phyloP scores from a whole-genome alignment of 768 basidiomycete species.

The Megacollybia marginata region DNA sequence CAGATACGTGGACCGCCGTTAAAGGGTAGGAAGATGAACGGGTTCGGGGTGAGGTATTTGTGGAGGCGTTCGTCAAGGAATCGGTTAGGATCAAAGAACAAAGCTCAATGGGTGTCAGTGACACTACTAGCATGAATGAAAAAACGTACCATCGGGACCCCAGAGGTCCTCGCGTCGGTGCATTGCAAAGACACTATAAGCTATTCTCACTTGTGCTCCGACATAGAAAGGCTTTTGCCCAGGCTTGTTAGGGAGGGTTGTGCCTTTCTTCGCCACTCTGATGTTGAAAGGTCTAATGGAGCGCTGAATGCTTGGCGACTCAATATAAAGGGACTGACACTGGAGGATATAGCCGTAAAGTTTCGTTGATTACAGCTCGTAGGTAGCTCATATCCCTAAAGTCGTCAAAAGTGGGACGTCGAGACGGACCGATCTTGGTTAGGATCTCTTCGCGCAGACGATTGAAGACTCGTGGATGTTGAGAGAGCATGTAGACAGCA shows the following conservation, averaged over 20 bases:
- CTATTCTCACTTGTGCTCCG: constrained; percentile 4
- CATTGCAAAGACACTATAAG: constrained; percentile 28
- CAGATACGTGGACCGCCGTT: constrained; percentile 64
- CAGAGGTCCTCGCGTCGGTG: constrained; percentile 42
- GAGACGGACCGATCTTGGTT: constrained; percentile 26
- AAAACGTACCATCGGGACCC: constrained; percentile 39
- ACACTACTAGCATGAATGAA: background rate
- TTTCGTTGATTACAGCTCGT: constrained; percentile 27
- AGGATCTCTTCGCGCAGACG: constrained; percentile 36
- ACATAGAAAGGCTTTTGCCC: too few relatives aligned
- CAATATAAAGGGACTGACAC: background rate
- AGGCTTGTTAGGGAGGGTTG: too few relatives aligned
- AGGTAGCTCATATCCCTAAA: constrained; percentile 41
- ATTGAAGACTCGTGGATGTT: constrained; percentile 32
- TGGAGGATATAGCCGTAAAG: background rate
- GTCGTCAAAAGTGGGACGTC: constrained; percentile 34
- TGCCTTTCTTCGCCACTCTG: background rate
- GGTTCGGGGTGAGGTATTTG: constrained; percentile 47
- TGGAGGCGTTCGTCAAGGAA: constrained; percentile 53
- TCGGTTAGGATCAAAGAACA: constrained; percentile 56
- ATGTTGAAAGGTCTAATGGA: background rate
- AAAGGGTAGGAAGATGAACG: constrained; percentile 66
- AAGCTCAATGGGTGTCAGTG: constrained; percentile 21
- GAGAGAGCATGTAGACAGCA: constrained; percentile 34
- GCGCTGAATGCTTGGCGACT: background rate